Conservation (phyloP, 306 rosid species). For the Neltuma alba region DNA sequence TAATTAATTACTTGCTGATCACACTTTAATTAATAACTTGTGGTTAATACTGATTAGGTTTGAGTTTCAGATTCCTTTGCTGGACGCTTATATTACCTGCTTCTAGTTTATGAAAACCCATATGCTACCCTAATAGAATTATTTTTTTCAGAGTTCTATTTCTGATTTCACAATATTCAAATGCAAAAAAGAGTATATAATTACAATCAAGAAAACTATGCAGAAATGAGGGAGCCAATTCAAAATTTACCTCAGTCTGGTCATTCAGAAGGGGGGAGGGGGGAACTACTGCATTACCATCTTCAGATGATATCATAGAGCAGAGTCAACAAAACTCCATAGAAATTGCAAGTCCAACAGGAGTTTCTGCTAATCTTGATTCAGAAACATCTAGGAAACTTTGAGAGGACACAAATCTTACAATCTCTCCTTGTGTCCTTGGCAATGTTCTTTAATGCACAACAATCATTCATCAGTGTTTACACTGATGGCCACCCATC, state of each 20-base stretch:
- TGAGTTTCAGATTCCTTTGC: no score
- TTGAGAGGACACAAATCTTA: not conserved
- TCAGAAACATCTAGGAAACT: not conserved
- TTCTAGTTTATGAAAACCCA: no score
- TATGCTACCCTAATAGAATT: not conserved
- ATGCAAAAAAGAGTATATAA: not conserved
- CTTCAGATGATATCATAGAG: not conserved
- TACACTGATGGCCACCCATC: constrained; percentile 32
- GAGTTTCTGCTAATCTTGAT: no score
- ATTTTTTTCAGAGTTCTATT: not conserved
- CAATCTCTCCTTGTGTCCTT: constrained; percentile 36
- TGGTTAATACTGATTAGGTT: no score
- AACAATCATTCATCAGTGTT: constrained; percentile 33
- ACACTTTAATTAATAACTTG: no score
- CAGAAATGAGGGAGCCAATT: not conserved
- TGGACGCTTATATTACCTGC: no score
- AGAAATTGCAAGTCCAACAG: not conserved
- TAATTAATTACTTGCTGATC: no score
- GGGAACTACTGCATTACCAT: not conserved
- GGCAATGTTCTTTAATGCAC: constrained; percentile 35
- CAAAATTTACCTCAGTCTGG: not conserved
- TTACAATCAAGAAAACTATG: not conserved
- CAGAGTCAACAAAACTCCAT: not conserved
- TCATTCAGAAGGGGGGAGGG: not conserved
- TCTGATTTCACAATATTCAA: not conserved